Base-by-base conservation (phyloP, 2,329 filamentous ascomycete genomes). In the Verticillium alfalfae region DNA sequence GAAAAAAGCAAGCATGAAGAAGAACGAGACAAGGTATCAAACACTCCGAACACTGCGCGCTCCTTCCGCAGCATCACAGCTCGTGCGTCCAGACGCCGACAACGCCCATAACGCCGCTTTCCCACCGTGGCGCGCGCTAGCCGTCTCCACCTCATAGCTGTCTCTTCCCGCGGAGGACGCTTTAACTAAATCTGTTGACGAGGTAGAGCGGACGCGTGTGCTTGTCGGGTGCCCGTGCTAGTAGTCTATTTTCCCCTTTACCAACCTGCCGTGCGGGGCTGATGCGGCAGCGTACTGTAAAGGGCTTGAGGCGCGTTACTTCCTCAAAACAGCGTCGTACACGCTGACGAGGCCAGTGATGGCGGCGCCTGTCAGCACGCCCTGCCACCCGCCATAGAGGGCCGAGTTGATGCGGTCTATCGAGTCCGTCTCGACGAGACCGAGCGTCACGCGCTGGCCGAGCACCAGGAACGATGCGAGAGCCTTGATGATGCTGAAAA, bases 401-500 rank as follows among this genome's bases (percentile, higher is more conserved):
- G 89, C 85, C 3, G 77, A 75, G 67, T 88, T 84, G 65, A 95
- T 86, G 61, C 84, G 81, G 60, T 77, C 77, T 57, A 92, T 87
- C 7, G 86, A 84, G 16, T 79, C 75, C 34, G 81, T 78, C 62
- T 84, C 81, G 62, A 92, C 79, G 60, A 87, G 79, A 37, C 89
- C 88, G 61, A 89, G 84, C 57, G 82, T 85, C 58, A 84, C 82
- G 38, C 84, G 85, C 72, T 89, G 86, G 10, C 83, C 85, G 72
- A 93, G 97, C 18, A 97, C 88, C 38, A 94, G 83, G 74, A 90
- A 97, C 8, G 91, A 88, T 63, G 93, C 76, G 60, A 98, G 73
- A 0, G 90, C 93, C 80, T 97, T 97, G 68, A 86, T 86, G 62
- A 98, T 88, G 78, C 93, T 96, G 78, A 96, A 99, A 26, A 89